Conservation (phyloP, 2,329 filamentous ascomycete genomes). For the Fusarium irregulare region DNA sequence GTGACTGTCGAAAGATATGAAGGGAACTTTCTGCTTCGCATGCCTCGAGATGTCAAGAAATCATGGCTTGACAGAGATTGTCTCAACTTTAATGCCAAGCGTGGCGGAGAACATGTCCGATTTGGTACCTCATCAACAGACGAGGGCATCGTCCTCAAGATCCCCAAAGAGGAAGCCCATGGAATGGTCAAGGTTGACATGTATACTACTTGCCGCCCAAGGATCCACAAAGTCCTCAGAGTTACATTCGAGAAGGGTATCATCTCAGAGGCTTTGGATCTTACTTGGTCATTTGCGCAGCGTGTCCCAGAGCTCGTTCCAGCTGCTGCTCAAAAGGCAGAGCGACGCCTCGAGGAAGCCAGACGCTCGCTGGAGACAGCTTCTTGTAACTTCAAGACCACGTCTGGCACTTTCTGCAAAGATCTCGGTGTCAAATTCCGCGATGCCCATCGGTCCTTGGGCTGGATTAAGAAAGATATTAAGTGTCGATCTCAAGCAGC, state of each 20-base stretch:
- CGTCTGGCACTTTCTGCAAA: constrained; percentile 47
- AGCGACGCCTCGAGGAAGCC: constrained; percentile 52
- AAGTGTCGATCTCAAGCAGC: constrained; percentile 32
- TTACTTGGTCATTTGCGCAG: constrained; percentile 57
- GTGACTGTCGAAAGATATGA: constrained; percentile 51
- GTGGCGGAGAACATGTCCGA: constrained; percentile 59
- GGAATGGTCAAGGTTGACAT: constrained; percentile 69
- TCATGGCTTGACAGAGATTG: constrained; percentile 67
- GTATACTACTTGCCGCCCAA: constrained; percentile 68
- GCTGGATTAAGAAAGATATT: constrained; percentile 33
- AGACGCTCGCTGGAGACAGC: constrained; percentile 48
- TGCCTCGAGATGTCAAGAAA: constrained; percentile 62
- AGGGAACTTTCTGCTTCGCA: constrained; percentile 65
- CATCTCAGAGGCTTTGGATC: constrained; percentile 58
- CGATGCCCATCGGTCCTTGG: constrained; percentile 42
- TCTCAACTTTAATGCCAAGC: constrained; percentile 65
- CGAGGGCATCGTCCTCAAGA: constrained; percentile 64
- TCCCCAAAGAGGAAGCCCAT: constrained; percentile 65
- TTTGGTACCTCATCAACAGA: constrained; percentile 61
- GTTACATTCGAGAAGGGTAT: constrained; percentile 67
- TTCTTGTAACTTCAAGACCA: constrained; percentile 47
- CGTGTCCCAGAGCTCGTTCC: constrained; percentile 56
- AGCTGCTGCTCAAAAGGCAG: constrained; percentile 54
- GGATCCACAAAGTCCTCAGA: constrained; percentile 69
- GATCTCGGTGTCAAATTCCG: constrained; percentile 36